These are phyloP conservation scores for Leccinellum albellum DNA, from an alignment of 768 basidiomycete species.

Conservation along the genomic window DNA sequence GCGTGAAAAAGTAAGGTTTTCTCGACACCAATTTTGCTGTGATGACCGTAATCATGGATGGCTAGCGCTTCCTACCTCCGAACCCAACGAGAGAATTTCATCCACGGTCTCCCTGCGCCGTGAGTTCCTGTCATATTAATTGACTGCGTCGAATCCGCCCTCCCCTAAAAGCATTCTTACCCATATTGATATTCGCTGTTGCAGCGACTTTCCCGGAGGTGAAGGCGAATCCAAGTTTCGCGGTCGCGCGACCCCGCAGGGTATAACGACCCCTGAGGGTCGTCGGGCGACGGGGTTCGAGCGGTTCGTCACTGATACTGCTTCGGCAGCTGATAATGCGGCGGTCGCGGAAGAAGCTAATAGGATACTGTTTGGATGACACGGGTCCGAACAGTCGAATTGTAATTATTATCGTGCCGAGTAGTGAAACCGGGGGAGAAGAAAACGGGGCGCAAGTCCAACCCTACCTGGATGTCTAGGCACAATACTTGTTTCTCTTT, in stretches of 20 bases:
- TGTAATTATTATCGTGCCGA: background rate
- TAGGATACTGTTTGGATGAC: slow-evolving; percentile 23
- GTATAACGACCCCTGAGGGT: slow-evolving; percentile 36
- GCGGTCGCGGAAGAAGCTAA: slow-evolving; percentile 30
- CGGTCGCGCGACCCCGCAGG: slow-evolving; percentile 33
- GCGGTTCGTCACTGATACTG: slow-evolving; percentile 23
- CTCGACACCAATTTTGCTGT: background rate
- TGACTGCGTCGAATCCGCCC: background rate
- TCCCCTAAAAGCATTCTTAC: background rate
- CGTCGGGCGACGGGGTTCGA: slow-evolving; percentile 44
- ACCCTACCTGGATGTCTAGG: background rate
- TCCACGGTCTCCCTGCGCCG: slow-evolving; percentile 48
- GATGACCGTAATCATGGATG: background rate
- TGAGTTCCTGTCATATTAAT: slow-evolving; percentile 22
- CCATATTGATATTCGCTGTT: background rate
- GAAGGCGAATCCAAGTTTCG: slow-evolving; percentile 45
- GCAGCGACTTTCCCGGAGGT: slow-evolving; percentile 53
- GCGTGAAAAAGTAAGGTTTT: slow-evolving; percentile 40
- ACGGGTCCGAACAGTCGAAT: background rate
- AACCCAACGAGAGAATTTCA: slow-evolving; percentile 46
- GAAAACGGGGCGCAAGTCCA: background rate
- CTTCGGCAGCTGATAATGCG: slow-evolving; percentile 5
- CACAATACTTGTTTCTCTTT: no score
- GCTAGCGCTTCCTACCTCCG: slow-evolving; percentile 46
- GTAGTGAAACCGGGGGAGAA: background rate